Evolutionary conservation across 306 rosid genomes (phyloP), one percentile per base, ranked within the genome.

Genomic region (Cotoneaster glaucophyllus): DNA sequence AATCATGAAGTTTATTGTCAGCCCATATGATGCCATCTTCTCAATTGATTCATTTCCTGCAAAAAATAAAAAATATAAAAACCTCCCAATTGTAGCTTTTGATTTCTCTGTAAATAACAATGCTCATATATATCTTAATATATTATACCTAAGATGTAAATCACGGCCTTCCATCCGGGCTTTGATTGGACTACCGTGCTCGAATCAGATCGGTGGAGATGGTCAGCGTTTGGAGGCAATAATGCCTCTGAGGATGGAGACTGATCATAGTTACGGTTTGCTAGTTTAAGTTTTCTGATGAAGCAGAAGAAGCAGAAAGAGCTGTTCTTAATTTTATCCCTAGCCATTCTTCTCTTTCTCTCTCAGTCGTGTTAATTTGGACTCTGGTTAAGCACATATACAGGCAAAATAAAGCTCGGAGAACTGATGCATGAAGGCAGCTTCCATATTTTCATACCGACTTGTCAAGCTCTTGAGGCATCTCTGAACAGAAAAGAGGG

Each of bases 31-130:
- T 24, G 89, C 89, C 74, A 88, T 69, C 82, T 84, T 88, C 82
- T 88, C 89, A n/a, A 66, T 29, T 3, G 88, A 82, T 73, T 85
- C 92, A 73, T 82, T 87, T 29, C 90, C 90, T 87, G 72, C 83
- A n/a, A 25, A 73, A 11, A 61, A 7, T 5, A 10, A 6, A 18
- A 68, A 57, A 57, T 4, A 10, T n/a, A n/a, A 10, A 57, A 9
- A 9, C 14, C 24, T 24, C 28, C 28, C 22, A 57, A 21, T 57
- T 21, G 11, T 8, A 11, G 5, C 7, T 57, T 57, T 22, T 10
- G 13, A 57, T 21, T 19, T 19, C n/a, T 53, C 24, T 53, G 21
- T 8, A 53, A 53, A 17, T 53, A 19, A 8, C 24, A 19, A 19
- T 17, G n/a, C 14, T 25, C 11, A 5, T 2, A 50, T 12, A 69